A percentile compares a stretch with the other conserved stretches of the same genome.
Evolutionary conservation across 129 eudicot species (phyloP).

Genomic region (carrot (Daucus carota)): DH1_v3.0 NC_030387.2:6057501-6058000

Average conservation of each 20-base stretch:
- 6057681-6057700: slow-evolving; percentile 22
- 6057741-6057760: slow-evolving; percentile 24
- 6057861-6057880: slow-evolving; percentile 35
- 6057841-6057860: slow-evolving; percentile 22
- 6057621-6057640: slow-evolving; percentile 3
- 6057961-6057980: slow-evolving; percentile 26
- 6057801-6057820: slow-evolving; percentile 24
- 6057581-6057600: not conserved
- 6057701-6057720: slow-evolving; percentile 32
- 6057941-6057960: slow-evolving; percentile 28
- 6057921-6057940: slow-evolving; percentile 2
- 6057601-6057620: not conserved
- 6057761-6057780: slow-evolving; percentile 28
- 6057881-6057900: slow-evolving; percentile 24
- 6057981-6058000: slow-evolving; percentile 37
- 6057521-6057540: not conserved
- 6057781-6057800: slow-evolving; percentile 15
- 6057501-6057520: not conserved
- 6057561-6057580: not conserved
- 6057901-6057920: slow-evolving; percentile 6
- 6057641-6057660: not conserved
- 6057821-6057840: slow-evolving; percentile 22
- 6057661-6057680: slow-evolving; percentile 26
- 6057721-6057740: slow-evolving; percentile 36
- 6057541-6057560: not conserved